These are phyloP conservation scores for Paraurostyla sp. DNA, from an alignment of 73 alveolate genomes.

Conservation along the genomic window DNA sequence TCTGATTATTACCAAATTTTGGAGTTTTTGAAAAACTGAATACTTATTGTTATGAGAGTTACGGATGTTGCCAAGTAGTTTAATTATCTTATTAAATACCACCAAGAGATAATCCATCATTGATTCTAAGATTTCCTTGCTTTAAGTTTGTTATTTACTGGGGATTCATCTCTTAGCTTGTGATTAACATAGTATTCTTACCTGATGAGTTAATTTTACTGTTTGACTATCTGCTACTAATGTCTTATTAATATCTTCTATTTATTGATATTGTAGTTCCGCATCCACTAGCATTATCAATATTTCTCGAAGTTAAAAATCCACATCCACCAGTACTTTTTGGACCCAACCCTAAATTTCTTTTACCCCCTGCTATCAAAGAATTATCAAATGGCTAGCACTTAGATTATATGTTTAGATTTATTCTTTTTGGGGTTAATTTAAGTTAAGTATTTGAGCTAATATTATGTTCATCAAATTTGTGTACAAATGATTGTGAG, in stretches of 20 bases:
- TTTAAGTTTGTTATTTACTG: not conserved
- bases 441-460: no score
- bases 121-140: not conserved
- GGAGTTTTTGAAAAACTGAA: constrained; percentile 47
- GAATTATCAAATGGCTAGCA: no score
- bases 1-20: constrained; percentile 7
- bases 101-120: not conserved
- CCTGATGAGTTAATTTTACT: not conserved
- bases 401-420: no score
- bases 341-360: no score
- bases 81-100: no score
- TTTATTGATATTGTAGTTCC: not conserved
- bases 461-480: no score
- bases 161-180: not conserved
- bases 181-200: not conserved
- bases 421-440: no score
- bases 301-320: no score
- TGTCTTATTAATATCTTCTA: not conserved
- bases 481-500: no score
- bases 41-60: not conserved
- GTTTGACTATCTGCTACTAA: not conserved
- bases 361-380: no score
- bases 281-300: no score
- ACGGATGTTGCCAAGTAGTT: not conserved
- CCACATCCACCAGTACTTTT: no score